phyloP scores from a whole-genome alignment of 2,329 filamentous ascomycete species.

The Myriosclerotinia curreyana region DNA sequence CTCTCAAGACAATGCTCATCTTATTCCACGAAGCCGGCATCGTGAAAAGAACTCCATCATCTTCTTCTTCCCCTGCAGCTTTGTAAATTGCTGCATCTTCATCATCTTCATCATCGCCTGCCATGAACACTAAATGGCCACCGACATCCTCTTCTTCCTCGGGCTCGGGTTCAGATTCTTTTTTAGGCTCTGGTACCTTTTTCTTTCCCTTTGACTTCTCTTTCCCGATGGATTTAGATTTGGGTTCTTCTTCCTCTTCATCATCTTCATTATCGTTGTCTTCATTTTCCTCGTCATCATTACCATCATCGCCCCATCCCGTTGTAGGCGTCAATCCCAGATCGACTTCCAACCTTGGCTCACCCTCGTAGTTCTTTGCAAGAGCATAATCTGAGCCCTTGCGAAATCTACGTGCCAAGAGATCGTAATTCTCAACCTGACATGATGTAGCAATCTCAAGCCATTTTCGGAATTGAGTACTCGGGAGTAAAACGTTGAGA shows the following conservation, averaged over 20 bases:
- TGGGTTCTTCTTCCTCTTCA: constrained; percentile 34
- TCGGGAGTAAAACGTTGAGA: constrained; percentile 78
- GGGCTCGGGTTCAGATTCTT: constrained; percentile 29
- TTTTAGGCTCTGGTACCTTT: constrained; percentile 4
- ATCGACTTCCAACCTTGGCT: constrained; percentile 81
- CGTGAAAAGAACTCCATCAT: constrained; percentile 69
- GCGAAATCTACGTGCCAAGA: constrained; percentile 84
- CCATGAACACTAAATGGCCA: constrained; percentile 91
- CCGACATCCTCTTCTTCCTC: constrained; percentile 56
- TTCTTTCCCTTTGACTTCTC: constrained; percentile 13
- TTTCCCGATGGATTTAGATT: constrained; percentile 22
- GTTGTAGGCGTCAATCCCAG: constrained; percentile 79
- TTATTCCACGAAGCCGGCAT: constrained; percentile 81
- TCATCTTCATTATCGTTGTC: constrained; percentile 39
- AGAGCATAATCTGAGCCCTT: constrained; percentile 88
- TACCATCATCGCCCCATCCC: constrained; percentile 77
- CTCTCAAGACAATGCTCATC: constrained; percentile 83
- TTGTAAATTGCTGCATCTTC: constrained; percentile 87
- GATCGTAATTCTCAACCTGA: constrained; percentile 67
- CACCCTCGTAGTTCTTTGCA: constrained; percentile 76
- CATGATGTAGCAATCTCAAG: constrained; percentile 78
- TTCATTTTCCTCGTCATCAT: constrained; percentile 48
- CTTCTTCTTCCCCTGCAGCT: constrained; percentile 62
- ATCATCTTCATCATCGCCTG: constrained; percentile 69
- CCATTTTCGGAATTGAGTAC: constrained; percentile 84